Percentiles rank a stretch among this genome's conserved stretches.
These are phyloP conservation scores for Plectosphaerella plurivora DNA, from an alignment of 2,329 filamentous ascomycete genomes.

Conservation along the genomic window DNA sequence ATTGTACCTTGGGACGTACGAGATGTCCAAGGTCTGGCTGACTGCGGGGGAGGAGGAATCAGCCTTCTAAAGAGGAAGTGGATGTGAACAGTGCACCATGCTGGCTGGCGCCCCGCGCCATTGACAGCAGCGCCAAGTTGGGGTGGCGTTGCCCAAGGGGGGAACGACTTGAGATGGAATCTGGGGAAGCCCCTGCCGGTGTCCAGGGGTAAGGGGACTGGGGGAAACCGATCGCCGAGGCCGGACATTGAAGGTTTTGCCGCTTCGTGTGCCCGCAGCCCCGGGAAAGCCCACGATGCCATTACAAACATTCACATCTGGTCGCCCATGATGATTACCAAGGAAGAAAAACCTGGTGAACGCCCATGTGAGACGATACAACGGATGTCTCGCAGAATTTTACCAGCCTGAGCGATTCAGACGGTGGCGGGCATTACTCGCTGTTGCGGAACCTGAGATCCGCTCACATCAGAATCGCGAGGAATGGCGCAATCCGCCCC, in stretches of 20 bases:
- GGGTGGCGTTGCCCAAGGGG: not conserved
- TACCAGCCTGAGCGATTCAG: too few species aligned
- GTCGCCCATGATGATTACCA: too few species aligned
- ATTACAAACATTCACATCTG: not conserved
- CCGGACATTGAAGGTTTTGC: too few species aligned
- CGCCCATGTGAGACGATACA: slow-evolving; percentile 1
- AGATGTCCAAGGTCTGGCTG: slow-evolving; percentile 68
- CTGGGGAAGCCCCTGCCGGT: too few species aligned
- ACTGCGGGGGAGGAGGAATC: slow-evolving; percentile 34
- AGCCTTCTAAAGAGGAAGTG: slow-evolving; percentile 1
- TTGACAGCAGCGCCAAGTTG: not conserved
- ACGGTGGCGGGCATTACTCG: not conserved
- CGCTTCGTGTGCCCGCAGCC: too few species aligned
- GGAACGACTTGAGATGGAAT: not conserved
- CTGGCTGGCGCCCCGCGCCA: not conserved
- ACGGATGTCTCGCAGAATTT: not conserved
- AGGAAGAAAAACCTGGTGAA: too few species aligned
- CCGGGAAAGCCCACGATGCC: too few species aligned
- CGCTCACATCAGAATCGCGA: slow-evolving; percentile 18
- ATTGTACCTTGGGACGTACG: slow-evolving; percentile 82
- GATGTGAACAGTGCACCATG: not conserved
- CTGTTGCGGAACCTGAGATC: not conserved
- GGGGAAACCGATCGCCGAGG: too few species aligned
- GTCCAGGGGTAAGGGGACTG: too few species aligned
- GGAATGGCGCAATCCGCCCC: slow-evolving; percentile 21